Evolutionary conservation across 495 filamentous ascomycete genomes (phyloP).

Genomic region (Aspergillus kassunensis): DNA sequence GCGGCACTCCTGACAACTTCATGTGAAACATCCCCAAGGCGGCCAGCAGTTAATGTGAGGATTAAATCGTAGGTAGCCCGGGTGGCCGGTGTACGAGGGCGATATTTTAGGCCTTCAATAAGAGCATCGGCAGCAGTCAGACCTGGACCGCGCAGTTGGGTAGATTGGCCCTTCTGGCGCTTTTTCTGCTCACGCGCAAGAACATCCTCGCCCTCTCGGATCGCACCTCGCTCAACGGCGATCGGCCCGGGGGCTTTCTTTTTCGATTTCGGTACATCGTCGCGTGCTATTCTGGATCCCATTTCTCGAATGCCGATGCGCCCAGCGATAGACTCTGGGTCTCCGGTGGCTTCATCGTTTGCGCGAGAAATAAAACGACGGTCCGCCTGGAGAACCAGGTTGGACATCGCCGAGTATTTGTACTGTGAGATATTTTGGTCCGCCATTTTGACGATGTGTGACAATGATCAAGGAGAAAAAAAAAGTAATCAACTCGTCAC

Average conservation of each 20-base stretch:
- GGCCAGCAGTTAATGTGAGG: conserved; percentile 79
- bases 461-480: conserved; percentile 12
- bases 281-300: conserved; percentile 77
- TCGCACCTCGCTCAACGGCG: conserved; percentile 69
- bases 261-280: conserved; percentile 75
- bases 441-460: conserved; percentile 58
- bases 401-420: conserved; percentile 99
- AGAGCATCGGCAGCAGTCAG: conserved; percentile 80
- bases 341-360: conserved; percentile 92
- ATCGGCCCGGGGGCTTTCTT: conserved; percentile 59
- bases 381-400: conserved; percentile 99
- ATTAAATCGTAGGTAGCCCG: conserved; percentile 96
- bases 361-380: conserved; percentile 88
- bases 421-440: conserved; percentile 96
- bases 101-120: conserved; percentile 81
- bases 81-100: conserved; percentile 86
- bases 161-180: conserved; percentile 69
- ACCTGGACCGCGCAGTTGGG: conserved; percentile 69
- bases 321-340: conserved; percentile 94
- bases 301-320: conserved; percentile 91
- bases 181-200: conserved; percentile 84
- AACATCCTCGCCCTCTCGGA: conserved; percentile 83
- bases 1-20: conserved; percentile 93
- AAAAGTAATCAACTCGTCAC: conserved; percentile 23
- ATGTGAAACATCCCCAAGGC: conserved; percentile 89